phyloP scores from a whole-genome alignment of 208 protist genomes.

The Tritrichomonas foetus region DNA sequence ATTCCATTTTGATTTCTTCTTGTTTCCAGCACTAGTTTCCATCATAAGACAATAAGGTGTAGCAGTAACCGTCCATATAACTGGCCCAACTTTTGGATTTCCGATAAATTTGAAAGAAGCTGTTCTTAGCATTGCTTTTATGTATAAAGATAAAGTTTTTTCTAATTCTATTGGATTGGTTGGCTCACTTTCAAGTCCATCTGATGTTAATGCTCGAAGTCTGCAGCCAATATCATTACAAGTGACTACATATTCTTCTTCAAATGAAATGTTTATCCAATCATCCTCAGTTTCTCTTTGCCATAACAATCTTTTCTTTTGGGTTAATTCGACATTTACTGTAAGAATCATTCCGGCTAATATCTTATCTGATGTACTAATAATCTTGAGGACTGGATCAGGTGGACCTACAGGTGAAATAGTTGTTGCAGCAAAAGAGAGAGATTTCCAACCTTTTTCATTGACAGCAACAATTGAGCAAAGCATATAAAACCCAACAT shows the following conservation, averaged over 20 bases:
- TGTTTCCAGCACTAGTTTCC: not conserved
- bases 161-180: not conserved
- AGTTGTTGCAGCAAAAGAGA: not conserved
- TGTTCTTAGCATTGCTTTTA: not conserved
- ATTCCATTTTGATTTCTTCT: conserved; percentile 17
- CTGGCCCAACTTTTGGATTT: not conserved
- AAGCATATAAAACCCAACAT: not conserved
- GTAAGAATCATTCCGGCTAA: not conserved
- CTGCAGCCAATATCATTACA: not conserved
- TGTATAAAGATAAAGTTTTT: not conserved
- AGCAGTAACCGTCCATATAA: not conserved
- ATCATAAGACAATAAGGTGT: not conserved
- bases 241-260: not conserved
- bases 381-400: no score
- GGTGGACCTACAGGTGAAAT: not conserved
- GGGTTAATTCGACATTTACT: not conserved
- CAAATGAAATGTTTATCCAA: not conserved
- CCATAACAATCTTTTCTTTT: no score
- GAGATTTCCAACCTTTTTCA: not conserved
- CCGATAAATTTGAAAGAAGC: not conserved
- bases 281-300: no score
- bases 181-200: not conserved
- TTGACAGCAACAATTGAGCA: not conserved
- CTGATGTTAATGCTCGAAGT: not conserved
- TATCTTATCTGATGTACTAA: not conserved